phyloP scores from a whole-genome alignment of 2,329 filamentous ascomycete genomes.

The Exophiala calicioides region DNA sequence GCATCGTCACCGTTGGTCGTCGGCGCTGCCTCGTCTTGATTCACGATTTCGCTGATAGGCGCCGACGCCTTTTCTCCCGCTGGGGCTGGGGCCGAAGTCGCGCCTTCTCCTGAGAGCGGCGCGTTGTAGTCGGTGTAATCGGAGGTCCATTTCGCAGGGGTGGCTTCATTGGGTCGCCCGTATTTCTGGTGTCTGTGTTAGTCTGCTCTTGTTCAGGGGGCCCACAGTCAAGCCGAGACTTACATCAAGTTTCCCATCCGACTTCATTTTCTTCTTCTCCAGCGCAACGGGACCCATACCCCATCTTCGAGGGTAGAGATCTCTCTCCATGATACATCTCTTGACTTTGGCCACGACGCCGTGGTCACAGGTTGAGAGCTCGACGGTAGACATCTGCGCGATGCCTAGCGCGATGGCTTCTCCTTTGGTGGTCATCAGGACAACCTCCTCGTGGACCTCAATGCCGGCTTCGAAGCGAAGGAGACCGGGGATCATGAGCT shows the following conservation, averaged over 20 bases:
- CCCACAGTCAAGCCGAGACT: slow-evolving; percentile 33
- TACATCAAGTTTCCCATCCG: slow-evolving; percentile 89
- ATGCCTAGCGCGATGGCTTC: slow-evolving; percentile 97
- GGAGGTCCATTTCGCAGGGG: slow-evolving; percentile 86
- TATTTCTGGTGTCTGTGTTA: slow-evolving; percentile 64
- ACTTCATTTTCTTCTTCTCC: slow-evolving; percentile 99
- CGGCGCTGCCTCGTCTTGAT: slow-evolving; percentile 35
- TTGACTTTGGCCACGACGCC: slow-evolving; percentile 98
- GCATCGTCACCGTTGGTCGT: slow-evolving; percentile 41
- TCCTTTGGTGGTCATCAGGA: slow-evolving; percentile 98
- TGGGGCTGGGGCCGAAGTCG: slow-evolving; percentile 48
- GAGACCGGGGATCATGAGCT: slow-evolving; percentile 97
- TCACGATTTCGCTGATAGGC: too few species aligned
- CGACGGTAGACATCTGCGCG: slow-evolving; percentile 96
- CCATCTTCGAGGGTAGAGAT: slow-evolving; percentile 95
- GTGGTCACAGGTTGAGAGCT: slow-evolving; percentile 95
- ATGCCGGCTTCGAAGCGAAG: slow-evolving; percentile 89
- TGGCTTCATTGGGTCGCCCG: slow-evolving; percentile 86
- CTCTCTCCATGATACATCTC: slow-evolving; percentile 99
- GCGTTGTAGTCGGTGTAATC: slow-evolving; percentile 89
- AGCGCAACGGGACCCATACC: slow-evolving; percentile 87
- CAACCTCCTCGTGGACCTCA: slow-evolving; percentile 92
- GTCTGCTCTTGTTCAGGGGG: slow-evolving; percentile 1
- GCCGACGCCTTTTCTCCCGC: too few species aligned
- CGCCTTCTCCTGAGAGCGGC: slow-evolving; percentile 50